Conservation (phyloP, 345 rosid genomes). For the Erodium maritimum region DNA sequence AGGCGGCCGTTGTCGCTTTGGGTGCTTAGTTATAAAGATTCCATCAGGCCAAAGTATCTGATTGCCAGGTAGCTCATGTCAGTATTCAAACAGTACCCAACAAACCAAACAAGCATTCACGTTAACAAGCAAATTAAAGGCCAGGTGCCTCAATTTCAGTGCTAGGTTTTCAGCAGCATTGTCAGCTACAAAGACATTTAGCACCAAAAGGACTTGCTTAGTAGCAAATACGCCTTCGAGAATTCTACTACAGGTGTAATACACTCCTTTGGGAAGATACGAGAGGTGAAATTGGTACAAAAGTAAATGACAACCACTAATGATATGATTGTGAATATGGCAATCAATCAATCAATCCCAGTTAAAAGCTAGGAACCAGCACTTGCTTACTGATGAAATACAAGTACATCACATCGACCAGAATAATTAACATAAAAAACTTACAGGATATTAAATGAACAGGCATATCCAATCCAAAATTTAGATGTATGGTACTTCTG, state of each 20-base stretch:
- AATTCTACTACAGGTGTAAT: too few species aligned
- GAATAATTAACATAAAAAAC: not conserved
- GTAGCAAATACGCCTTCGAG: too few species aligned
- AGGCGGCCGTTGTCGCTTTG: slow-evolving; percentile 43
- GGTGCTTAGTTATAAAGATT: slow-evolving; percentile 85
- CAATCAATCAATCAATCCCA: too few species aligned
- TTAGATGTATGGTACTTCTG: not conserved
- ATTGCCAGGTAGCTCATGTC: slow-evolving; percentile 2
- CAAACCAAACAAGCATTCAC: slow-evolving; percentile 40
- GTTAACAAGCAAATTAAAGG: slow-evolving; percentile 1
- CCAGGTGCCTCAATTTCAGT: slow-evolving; percentile 9
- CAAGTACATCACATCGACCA: not conserved
- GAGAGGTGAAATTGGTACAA: too few species aligned
- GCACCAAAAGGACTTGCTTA: too few species aligned
- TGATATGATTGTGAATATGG: too few species aligned
- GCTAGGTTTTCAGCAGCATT: not conserved
- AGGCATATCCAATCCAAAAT: not conserved
- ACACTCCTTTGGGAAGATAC: too few species aligned
- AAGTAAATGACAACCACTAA: too few species aligned
- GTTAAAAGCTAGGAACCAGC: too few species aligned
- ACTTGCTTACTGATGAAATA: too few species aligned
- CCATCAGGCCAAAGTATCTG: slow-evolving; percentile 99
- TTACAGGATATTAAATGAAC: not conserved
- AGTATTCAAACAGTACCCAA: slow-evolving; percentile 58
- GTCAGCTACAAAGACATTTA: not conserved